Conservation (phyloP, 352 stramenopile genomes). For the Globisporangium spinosum region DNA sequence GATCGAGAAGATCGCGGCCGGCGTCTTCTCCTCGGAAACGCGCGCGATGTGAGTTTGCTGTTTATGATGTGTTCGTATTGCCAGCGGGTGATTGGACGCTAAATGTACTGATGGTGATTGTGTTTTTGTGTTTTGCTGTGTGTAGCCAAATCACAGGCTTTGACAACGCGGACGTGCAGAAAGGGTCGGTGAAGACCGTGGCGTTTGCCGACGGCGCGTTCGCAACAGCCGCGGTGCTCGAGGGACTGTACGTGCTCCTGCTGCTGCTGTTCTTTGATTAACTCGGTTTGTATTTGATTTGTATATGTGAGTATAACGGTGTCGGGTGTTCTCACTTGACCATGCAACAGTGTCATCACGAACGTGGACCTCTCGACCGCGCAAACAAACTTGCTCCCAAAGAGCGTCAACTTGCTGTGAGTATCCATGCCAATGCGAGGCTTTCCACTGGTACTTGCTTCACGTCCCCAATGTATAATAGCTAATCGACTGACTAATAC, state of each 20-base stretch:
- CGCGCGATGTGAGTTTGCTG: constrained; percentile 38
- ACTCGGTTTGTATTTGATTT: no score
- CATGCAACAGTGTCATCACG: constrained; percentile 34
- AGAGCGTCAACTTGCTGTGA: constrained; percentile 39
- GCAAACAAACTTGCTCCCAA: constrained; percentile 45
- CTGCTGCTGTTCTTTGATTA: background rate
- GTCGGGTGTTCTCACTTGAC: background rate
- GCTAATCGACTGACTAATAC: background rate
- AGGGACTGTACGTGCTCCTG: constrained; percentile 38
- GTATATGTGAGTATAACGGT: background rate
- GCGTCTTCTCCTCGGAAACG: constrained; percentile 39
- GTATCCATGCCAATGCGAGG: background rate
- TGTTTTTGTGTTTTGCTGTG: background rate
- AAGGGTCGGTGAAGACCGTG: constrained; percentile 55
- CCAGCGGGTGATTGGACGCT: background rate
- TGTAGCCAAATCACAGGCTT: constrained; percentile 74
- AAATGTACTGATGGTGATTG: constrained; percentile 7
- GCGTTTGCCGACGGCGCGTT: constrained; percentile 48
- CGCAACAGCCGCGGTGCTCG: constrained; percentile 29
- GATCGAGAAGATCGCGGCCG: constrained; percentile 37
- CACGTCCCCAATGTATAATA: background rate
- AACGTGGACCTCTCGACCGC: constrained; percentile 59
- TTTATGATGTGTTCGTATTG: background rate
- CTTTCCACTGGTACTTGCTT: background rate
- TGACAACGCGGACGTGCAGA: constrained; percentile 45